These are phyloP conservation scores for Flaveria sonorensis DNA, from an alignment of 129 eudicot genomes.

Conservation along the genomic window DNA sequence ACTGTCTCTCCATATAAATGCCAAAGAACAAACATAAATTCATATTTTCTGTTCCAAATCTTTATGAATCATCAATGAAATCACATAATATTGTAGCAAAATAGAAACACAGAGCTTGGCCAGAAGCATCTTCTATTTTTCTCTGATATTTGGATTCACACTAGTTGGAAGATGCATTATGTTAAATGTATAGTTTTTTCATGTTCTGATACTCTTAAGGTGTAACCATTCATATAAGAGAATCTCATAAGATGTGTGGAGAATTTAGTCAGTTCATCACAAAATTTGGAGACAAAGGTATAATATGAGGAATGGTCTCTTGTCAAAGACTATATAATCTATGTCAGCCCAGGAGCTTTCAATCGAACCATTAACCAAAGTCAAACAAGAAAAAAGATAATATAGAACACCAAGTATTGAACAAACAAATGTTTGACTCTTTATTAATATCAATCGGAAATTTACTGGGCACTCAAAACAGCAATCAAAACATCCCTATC, in stretches of 20 bases:
- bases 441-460: no score
- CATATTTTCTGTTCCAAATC: not conserved
- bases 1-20: not conserved
- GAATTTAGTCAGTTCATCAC: not conserved
- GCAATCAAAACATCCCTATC: no score
- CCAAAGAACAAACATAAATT: slow-evolving; percentile 3
- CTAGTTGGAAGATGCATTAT: not conserved
- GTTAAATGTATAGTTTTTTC: not conserved
- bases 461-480: no score
- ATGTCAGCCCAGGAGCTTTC: no score
- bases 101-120: not conserved
- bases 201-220: not conserved
- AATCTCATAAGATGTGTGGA: not conserved
- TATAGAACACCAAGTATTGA: no score
- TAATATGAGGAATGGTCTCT: not conserved
- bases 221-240: not conserved
- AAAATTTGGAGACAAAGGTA: not conserved
- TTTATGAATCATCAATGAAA: not conserved
- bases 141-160: no score
- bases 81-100: not conserved
- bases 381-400: no score
- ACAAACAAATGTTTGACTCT: no score
- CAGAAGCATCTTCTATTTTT: no score
- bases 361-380: no score
- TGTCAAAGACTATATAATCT: not conserved